Percentiles rank a stretch among this genome's conserved stretches.
Conservation (phyloP, 495 filamentous ascomycete species). For the Delitschia confertaspora region DNA sequence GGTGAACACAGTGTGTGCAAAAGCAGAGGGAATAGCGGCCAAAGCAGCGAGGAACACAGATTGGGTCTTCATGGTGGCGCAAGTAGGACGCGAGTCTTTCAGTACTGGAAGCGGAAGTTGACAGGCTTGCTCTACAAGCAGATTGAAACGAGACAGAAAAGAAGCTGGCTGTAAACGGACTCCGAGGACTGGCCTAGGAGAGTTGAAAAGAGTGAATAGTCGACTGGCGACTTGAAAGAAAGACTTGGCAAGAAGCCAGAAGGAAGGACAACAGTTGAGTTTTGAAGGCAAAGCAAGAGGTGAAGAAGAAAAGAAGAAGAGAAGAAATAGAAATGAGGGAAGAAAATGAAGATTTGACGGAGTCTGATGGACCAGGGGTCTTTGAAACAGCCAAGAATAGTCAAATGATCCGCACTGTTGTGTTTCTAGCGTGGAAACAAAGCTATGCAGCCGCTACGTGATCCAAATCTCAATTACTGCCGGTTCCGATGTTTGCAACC, state of each 20-base stretch:
- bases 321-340: conserved; percentile 2
- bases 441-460: no score
- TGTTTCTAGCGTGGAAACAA: no score
- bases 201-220: conserved; percentile 21
- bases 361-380: no score
- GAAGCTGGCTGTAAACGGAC: conserved; percentile 9
- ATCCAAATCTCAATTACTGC: no score
- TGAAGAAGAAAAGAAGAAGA: conserved; percentile 7
- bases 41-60: conserved; percentile 20
- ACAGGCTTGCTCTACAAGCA: conserved; percentile 3
- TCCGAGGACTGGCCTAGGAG: conserved; percentile 8
- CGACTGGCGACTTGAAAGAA: conserved; percentile 28
- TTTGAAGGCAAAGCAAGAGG: conserved; percentile 13
- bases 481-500: no score
- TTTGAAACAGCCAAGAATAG: no score
- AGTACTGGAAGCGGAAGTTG: not conserved
- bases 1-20: conserved; percentile 59
- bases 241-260: conserved; percentile 10
- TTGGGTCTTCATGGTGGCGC: conserved; percentile 17
- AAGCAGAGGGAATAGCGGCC: conserved; percentile 22
- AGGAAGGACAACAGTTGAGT: conserved; percentile 24
- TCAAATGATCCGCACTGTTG: no score
- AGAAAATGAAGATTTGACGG: not conserved
- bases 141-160: conserved; percentile 23
- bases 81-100: not conserved